A percentile compares a stretch with the other conserved stretches of the same genome.
Conservation (phyloP, 2,329 filamentous ascomycete species). For the Exophiala sp. region DNA sequence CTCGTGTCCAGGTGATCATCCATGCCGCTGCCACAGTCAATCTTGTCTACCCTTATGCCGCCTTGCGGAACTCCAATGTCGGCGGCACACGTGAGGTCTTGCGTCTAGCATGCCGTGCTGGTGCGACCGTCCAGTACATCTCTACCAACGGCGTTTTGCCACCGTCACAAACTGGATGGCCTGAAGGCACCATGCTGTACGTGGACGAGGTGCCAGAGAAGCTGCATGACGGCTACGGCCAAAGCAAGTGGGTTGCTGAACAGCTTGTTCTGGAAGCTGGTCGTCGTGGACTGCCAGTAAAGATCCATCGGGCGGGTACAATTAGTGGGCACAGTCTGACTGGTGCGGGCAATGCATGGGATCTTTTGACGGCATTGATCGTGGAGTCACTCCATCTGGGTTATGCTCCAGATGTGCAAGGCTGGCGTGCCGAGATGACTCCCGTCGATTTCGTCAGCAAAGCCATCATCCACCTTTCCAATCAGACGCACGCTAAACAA, state of each 20-base stretch:
- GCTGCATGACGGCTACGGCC: conserved; percentile 69
- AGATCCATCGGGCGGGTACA: conserved; percentile 70
- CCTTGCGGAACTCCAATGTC: conserved; percentile 69
- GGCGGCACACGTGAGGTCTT: conserved; percentile 74
- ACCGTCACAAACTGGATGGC: conserved; percentile 66
- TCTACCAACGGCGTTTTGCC: conserved; percentile 79
- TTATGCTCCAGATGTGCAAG: conserved; percentile 64
- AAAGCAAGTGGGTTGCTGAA: conserved; percentile 79
- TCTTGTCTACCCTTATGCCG: conserved; percentile 73
- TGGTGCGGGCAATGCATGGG: conserved; percentile 73
- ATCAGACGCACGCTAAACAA: conserved; percentile 60
- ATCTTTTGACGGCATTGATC: conserved; percentile 71
- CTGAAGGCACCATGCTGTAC: conserved; percentile 64
- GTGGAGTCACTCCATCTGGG: conserved; percentile 74
- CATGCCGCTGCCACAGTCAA: conserved; percentile 78
- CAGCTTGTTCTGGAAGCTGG: conserved; percentile 68
- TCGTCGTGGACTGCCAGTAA: conserved; percentile 65
- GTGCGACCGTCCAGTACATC: conserved; percentile 72
- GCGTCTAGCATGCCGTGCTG: conserved; percentile 63
- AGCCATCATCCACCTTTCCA: conserved; percentile 67
- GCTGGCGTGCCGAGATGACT: conserved; percentile 80
- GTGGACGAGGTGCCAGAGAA: conserved; percentile 67
- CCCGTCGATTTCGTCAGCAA: conserved; percentile 77
- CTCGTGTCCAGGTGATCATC: conserved; percentile 67
- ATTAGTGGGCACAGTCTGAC: conserved; percentile 74